phyloP scores from a whole-genome alignment of 768 basidiomycete species.

The Podaxis sp. region DNA sequence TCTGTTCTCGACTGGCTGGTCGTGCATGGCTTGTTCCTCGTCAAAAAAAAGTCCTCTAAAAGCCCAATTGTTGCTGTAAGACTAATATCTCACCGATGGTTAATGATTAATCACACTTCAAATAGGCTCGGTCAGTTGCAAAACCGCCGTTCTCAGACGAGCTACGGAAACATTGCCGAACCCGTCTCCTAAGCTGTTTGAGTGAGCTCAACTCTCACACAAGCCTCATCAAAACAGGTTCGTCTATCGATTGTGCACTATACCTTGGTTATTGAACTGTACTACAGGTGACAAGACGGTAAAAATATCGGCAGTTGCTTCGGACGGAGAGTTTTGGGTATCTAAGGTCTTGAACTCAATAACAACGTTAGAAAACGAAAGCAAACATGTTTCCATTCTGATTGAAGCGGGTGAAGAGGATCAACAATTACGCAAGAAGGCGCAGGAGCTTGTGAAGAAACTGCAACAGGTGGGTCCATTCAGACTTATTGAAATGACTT shows the following conservation, averaged over 20 bases:
- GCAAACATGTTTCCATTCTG: conserved; percentile 58
- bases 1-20: conserved; percentile 76
- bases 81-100: conserved; percentile 8
- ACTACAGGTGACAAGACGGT: conserved; percentile 40
- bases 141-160: conserved; percentile 71
- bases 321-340: conserved; percentile 79
- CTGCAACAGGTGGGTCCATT: conserved; percentile 38
- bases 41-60: conserved; percentile 71
- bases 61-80: conserved; percentile 56
- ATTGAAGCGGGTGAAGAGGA: conserved; percentile 55
- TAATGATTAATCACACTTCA: neutral
- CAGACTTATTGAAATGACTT: neutral
- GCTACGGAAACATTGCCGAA: conserved; percentile 61
- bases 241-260: neutral
- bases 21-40: conserved; percentile 75
- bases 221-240: conserved; percentile 48
- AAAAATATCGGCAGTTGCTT: conserved; percentile 57
- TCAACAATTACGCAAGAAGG: conserved; percentile 37
- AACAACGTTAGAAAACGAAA: conserved; percentile 53
- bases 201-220: conserved; percentile 66
- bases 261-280: conserved; percentile 10
- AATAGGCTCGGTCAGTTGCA: conserved; percentile 57
- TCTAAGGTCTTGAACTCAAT: conserved; percentile 58
- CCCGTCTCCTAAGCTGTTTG: conserved; percentile 66
- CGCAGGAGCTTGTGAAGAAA: conserved; percentile 34